These are phyloP conservation scores for Thyridium curvatum DNA, from an alignment of 2,329 filamentous ascomycete genomes.

Conservation along the genomic window DNA sequence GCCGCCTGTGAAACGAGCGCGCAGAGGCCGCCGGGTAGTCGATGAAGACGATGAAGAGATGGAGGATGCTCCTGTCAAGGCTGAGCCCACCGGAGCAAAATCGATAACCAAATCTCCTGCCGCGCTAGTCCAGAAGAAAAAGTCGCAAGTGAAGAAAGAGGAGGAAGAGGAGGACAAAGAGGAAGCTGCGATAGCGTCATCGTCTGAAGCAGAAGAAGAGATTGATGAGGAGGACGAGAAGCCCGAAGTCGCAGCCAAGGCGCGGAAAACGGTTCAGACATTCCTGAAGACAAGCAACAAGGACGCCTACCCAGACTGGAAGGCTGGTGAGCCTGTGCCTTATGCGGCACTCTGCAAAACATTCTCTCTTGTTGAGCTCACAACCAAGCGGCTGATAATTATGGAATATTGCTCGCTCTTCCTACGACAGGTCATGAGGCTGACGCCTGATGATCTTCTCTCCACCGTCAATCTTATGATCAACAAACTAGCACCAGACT, in stretches of 20 bases:
- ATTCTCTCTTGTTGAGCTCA: slow-evolving; percentile 92
- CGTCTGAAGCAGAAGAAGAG: slow-evolving; percentile 47
- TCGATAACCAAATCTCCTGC: slow-evolving; percentile 11
- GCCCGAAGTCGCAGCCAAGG: slow-evolving; percentile 66
- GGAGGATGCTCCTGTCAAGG: not conserved
- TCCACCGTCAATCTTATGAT: slow-evolving; percentile 92
- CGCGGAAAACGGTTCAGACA: slow-evolving; percentile 74
- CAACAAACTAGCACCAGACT: slow-evolving; percentile 95
- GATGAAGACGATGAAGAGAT: slow-evolving; percentile 48
- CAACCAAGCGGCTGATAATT: slow-evolving; percentile 84
- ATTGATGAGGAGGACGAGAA: slow-evolving; percentile 56
- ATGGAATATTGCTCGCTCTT: slow-evolving; percentile 85
- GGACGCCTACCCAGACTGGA: slow-evolving; percentile 94
- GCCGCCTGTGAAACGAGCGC: slow-evolving; percentile 52
- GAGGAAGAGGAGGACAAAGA: slow-evolving; percentile 40
- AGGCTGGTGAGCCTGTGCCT: slow-evolving; percentile 78
- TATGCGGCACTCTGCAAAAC: slow-evolving; percentile 93
- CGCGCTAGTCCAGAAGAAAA: slow-evolving; percentile 14
- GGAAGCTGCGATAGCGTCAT: slow-evolving; percentile 33
- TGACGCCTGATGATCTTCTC: slow-evolving; percentile 83
- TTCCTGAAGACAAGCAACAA: slow-evolving; percentile 63
- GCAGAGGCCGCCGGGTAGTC: slow-evolving; percentile 38
- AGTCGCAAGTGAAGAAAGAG: slow-evolving; percentile 25
- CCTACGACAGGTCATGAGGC: slow-evolving; percentile 83
- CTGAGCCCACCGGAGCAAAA: slow-evolving; percentile 5